phyloP scores from a whole-genome alignment of 2,329 filamentous ascomycete genomes.

The Venturia nashicola region DNA sequence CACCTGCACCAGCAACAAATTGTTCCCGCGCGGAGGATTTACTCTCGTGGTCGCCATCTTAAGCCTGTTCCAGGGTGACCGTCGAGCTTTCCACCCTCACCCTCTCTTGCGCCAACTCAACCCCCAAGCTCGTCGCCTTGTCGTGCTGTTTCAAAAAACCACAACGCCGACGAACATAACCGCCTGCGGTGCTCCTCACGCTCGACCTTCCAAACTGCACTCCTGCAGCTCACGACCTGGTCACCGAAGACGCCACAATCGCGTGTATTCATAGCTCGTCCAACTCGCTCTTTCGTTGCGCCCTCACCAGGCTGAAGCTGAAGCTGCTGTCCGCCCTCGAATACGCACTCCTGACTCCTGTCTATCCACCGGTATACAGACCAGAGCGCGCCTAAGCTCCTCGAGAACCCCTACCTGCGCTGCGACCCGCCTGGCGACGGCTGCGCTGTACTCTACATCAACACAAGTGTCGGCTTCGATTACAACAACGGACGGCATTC shows the following conservation, averaged over 20 bases:
- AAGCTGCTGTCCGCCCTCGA: not conserved
- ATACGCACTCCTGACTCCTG: not conserved
- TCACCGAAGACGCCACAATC: not conserved
- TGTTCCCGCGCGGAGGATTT: not conserved
- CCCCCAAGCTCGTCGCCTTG: not conserved
- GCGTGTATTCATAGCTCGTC: not conserved
- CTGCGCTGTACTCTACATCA: not conserved
- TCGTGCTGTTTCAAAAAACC: slow-evolving; percentile 4
- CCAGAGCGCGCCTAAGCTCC: not conserved
- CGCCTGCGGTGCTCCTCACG: not conserved
- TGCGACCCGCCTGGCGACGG: not conserved
- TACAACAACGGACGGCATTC: not conserved
- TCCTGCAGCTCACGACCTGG: not conserved
- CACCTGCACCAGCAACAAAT: not conserved
- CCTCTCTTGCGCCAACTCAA: not conserved
- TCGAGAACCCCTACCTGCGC: not conserved
- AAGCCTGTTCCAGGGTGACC: not conserved
- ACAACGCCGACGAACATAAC: not conserved
- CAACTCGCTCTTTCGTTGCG: not conserved
- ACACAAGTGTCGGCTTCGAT: not conserved
- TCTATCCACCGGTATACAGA: not conserved
- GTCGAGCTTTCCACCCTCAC: slow-evolving; percentile 3
- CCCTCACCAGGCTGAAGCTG: slow-evolving; percentile 1
- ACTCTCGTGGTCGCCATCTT: not conserved
- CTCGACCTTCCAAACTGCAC: not conserved